Base-by-base conservation (phyloP, 2,329 filamentous ascomycete genomes). In the Microcyclosporella mali region DNA sequence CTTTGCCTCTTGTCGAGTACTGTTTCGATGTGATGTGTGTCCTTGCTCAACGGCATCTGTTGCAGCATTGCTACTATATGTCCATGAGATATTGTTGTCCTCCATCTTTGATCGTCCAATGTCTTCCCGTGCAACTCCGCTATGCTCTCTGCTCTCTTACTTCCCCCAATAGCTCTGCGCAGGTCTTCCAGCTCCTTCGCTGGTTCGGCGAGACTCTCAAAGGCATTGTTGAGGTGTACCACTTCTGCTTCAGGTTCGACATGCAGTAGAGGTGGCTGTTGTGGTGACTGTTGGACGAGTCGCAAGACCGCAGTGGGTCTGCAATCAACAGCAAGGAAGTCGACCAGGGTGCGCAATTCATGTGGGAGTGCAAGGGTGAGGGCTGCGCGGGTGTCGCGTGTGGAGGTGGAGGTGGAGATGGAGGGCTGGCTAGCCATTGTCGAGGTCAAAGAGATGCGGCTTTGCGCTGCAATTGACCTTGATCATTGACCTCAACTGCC, bases 271-370 rank as follows among this genome's bases (percentile, higher is more conserved):
- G 21, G 6, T 25, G 21, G 27, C 18, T 37, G 21, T 40, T 27
- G 29, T 40, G 28, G 36, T 35, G 35, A 30, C 7, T 15, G 12
- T 16, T 42, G 36, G 28, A 16, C n/a, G 16, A 33, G 27, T 37
- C 15, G 37, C 32, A 55, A 15, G 14, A 58, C 48, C 14, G 47
- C 42, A 19, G 50, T 46, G 2, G 56, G 50, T 37, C 39, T 32
- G 4, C 42, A 33, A 28, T 58, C 56, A 14, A 43, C 36, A 16
- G 50, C 48, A n/a, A 58, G 45, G 40, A 51, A 57, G 15, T 45
- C 45, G 6, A 41, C 44, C 31, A 58, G 39, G 6, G 46, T 34
- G 36, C 42, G 47, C 28, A 58, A 30, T 41, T 56, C 50, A n/a
- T 31, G 6, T 8, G 55, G 55, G 14, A 56, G 33, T n/a, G n/a